Percentiles rank a stretch among this genome's conserved stretches.
Evolutionary conservation across 2,329 filamentous ascomycete species (phyloP).

Genomic region (Stromatinia cepivora): DNA sequence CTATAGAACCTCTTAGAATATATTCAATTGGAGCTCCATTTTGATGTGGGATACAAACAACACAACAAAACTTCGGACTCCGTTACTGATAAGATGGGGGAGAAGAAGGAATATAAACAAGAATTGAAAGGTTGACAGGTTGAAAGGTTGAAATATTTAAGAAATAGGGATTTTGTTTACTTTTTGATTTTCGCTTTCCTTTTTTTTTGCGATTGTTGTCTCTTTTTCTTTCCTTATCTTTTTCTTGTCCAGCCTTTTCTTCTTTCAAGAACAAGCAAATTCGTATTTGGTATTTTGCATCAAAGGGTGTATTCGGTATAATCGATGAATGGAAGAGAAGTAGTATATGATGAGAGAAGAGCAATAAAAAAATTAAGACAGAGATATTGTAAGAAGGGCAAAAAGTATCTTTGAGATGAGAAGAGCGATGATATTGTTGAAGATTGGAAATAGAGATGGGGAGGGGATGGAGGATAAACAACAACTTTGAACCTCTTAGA

Average conservation of each 20-base stretch:
- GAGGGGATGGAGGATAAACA: no score
- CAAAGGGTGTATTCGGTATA: not conserved
- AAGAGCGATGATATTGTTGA: not conserved
- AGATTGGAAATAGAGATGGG: not conserved
- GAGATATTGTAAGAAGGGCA: not conserved
- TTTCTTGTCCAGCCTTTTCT: not conserved
- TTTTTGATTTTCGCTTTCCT: not conserved
- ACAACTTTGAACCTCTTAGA: not conserved
- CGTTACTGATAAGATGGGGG: not conserved
- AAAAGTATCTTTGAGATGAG: not conserved
- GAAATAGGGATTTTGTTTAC: not conserved
- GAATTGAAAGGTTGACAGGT: no score
- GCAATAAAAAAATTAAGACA: not conserved
- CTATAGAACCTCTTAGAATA: constrained; percentile 16
- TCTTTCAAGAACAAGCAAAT: not conserved
- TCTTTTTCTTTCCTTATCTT: not conserved
- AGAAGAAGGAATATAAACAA: not conserved
- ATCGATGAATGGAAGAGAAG: not conserved
- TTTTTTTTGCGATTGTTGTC: not conserved
- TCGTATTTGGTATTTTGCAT: not conserved
- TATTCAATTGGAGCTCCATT: not conserved
- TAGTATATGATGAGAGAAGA: not conserved
- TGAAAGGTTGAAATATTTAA: not conserved
- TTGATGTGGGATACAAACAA: not conserved
- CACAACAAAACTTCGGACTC: not conserved